phyloP scores from a whole-genome alignment of 768 basidiomycete species.

The Lyophyllum semitale region DNA sequence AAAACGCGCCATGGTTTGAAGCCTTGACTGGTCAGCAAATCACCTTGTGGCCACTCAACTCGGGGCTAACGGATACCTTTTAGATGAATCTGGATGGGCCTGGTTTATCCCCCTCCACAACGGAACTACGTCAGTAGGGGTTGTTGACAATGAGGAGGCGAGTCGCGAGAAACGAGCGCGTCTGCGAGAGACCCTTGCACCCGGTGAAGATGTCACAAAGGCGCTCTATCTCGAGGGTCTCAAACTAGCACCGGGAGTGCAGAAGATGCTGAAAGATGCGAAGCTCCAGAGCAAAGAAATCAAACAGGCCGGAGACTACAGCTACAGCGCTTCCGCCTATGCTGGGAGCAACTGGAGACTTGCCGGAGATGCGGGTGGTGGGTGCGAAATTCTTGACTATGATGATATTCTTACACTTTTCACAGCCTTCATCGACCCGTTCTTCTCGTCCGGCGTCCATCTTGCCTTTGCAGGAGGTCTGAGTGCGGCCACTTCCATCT shows the following conservation, averaged over 20 bases:
- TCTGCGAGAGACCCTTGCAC: constrained; percentile 4
- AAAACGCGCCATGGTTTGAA: constrained; percentile 55
- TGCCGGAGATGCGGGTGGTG: constrained; percentile 44
- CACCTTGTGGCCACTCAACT: background rate
- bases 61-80: background rate
- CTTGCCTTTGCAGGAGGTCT: constrained; percentile 33
- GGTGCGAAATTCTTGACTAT: constrained; percentile 9
- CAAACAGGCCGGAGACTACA: constrained; percentile 37
- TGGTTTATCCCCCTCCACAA: constrained; percentile 60
- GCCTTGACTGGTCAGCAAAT: constrained; percentile 52
- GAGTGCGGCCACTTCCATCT: constrained; percentile 31
- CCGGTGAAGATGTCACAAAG: constrained; percentile 22
- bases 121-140: constrained; percentile 49
- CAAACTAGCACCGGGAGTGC: constrained; percentile 31
- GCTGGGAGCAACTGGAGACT: constrained; percentile 36
- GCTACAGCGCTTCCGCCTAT: constrained; percentile 35
- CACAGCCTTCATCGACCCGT: constrained; percentile 46
- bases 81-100: constrained; percentile 56
- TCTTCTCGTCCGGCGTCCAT: constrained; percentile 39
- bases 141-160: constrained; percentile 44
- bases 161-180: constrained; percentile 33
- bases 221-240: constrained; percentile 43
- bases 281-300: constrained; percentile 11
- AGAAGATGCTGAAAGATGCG: constrained; percentile 25
- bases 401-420: background rate